Conservation (phyloP, 1,284 basidiomycete species). For the Cutaneotrichosporon daszewskae region DNA sequence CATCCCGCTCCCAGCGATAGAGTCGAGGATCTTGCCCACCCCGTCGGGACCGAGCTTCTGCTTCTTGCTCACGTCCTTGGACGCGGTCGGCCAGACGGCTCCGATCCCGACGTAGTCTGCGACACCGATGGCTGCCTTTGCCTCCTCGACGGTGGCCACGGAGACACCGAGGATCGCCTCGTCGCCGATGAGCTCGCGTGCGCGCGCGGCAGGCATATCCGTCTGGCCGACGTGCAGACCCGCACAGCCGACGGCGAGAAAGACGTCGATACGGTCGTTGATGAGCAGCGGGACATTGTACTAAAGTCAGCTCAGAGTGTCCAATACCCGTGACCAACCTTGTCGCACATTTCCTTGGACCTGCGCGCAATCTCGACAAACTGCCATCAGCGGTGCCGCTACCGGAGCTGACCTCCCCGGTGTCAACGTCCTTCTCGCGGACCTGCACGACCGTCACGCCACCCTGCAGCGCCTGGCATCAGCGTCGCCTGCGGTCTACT, state of each 20-base stretch:
- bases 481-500: constrained; percentile 2
- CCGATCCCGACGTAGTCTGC: constrained; percentile 87
- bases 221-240: constrained; percentile 89
- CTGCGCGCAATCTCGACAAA: constrained; percentile 70
- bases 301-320: constrained; percentile 22
- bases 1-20: constrained; percentile 55
- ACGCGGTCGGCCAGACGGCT: constrained; percentile 66
- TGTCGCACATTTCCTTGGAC: constrained; percentile 69
- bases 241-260: constrained; percentile 65
- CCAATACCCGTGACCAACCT: constrained; percentile 36
- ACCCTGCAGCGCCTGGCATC: constrained; percentile 63
- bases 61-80: constrained; percentile 60
- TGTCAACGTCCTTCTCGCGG: constrained; percentile 75
- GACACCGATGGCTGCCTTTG: constrained; percentile 52
- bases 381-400: too few relatives aligned
- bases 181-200: constrained; percentile 64
- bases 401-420: constrained; percentile 59
- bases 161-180: constrained; percentile 75
- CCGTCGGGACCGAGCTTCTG: constrained; percentile 59
- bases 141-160: constrained; percentile 65
- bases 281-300: constrained; percentile 82
- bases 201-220: constrained; percentile 71
- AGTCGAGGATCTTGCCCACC: constrained; percentile 59
- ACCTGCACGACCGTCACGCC: constrained; percentile 87
- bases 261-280: constrained; percentile 87